phyloP scores from a whole-genome alignment of 108 stramenopile genomes.

The Chaetoceros muelleri region DNA sequence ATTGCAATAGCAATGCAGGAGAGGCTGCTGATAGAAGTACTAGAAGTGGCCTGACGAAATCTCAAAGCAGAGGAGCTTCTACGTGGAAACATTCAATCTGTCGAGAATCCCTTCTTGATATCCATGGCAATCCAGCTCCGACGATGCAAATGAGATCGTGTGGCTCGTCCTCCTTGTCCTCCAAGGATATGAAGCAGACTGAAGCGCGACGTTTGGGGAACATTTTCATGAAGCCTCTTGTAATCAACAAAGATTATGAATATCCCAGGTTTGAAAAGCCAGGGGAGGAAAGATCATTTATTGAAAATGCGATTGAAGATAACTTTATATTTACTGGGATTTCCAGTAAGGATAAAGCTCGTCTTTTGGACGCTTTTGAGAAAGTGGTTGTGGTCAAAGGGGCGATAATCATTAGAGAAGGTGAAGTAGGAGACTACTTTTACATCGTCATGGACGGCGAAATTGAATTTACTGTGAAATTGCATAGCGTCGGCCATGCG shows the following conservation, averaged over 20 bases:
- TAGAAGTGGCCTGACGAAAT: too few relatives aligned
- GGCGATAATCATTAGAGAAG: slow-evolving; percentile 69
- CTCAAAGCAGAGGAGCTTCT: too few relatives aligned
- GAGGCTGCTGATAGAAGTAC: too few relatives aligned
- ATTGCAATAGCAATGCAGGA: too few relatives aligned
- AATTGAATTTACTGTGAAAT: slow-evolving; percentile 57
- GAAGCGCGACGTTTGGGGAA: background rate
- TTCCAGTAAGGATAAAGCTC: slow-evolving; percentile 19
- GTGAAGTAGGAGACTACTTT: slow-evolving; percentile 82
- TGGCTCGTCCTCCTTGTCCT: too few relatives aligned
- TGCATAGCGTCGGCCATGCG: slow-evolving; percentile 52
- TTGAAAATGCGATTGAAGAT: slow-evolving; percentile 33
- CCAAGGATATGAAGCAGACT: too few relatives aligned
- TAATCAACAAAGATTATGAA: slow-evolving; percentile 4
- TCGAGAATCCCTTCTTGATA: too few relatives aligned
- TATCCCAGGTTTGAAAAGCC: slow-evolving; percentile 40
- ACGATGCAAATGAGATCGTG: too few relatives aligned
- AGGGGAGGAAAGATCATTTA: slow-evolving; percentile 28
- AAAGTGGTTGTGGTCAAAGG: slow-evolving; percentile 29
- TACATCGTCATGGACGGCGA: slow-evolving; percentile 61
- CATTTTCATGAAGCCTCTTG: background rate
- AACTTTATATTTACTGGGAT: slow-evolving; percentile 78
- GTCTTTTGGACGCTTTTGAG: slow-evolving; percentile 65
- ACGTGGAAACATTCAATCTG: too few relatives aligned
- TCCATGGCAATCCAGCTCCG: too few relatives aligned